Percentiles rank a stretch among this genome's conserved stretches.
Conservation (phyloP, 75 land plant genomes). For the Picea glauca region DNA sequence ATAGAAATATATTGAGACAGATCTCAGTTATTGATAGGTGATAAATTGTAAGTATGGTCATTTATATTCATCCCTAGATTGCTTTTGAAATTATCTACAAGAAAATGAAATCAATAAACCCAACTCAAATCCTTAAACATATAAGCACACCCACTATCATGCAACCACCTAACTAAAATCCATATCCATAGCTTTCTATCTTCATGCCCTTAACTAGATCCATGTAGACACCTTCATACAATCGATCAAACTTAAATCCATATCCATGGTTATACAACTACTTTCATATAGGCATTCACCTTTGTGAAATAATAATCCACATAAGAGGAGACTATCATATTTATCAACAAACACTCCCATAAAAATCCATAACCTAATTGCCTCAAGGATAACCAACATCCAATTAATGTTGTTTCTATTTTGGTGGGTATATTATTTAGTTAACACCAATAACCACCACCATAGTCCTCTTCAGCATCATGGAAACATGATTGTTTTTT, state of each 20-base stretch:
- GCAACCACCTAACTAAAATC: neutral
- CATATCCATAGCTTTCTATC: neutral
- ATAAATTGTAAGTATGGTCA: neutral
- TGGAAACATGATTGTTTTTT: neutral
- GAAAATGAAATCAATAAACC: neutral
- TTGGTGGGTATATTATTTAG: too few relatives aligned
- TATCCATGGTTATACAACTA: neutral
- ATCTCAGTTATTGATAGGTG: constrained; percentile 5
- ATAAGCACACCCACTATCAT: neutral
- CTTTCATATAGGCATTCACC: neutral
- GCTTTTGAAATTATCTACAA: neutral
- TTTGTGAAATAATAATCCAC: neutral
- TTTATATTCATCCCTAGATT: neutral
- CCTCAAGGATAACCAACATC: neutral
- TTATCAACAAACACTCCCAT: neutral
- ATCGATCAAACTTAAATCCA: neutral
- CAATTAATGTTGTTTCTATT: neutral
- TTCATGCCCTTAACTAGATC: neutral
- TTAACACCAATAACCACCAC: neutral
- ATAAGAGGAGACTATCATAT: neutral
- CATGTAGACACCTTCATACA: neutral
- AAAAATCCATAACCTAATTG: neutral
- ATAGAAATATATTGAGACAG: neutral
- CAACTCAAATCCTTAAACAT: neutral
- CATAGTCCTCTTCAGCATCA: neutral